A percentile compares a stretch with the other conserved stretches of the same genome.
These are phyloP conservation scores for Diaporthe vaccinii DNA, from an alignment of 2,329 filamentous ascomycete species.

Conservation along the genomic window DNA sequence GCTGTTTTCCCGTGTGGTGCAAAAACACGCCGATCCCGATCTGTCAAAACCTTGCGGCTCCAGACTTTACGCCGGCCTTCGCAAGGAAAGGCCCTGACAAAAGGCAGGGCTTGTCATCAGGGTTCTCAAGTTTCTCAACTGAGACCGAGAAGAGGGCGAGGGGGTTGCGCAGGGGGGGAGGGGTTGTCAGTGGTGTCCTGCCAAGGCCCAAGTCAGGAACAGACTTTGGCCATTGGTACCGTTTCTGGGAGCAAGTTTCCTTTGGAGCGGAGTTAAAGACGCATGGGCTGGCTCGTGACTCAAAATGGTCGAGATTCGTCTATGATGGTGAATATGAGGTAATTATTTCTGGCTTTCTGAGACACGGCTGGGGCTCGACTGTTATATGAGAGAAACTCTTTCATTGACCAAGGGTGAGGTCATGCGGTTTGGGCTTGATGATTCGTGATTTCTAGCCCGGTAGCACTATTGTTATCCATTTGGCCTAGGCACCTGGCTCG, in stretches of 20 bases:
- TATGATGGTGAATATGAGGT: conserved; percentile 40
- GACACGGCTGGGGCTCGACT: conserved; percentile 10
- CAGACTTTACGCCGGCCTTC: background rate
- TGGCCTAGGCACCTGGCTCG: conserved; percentile 22
- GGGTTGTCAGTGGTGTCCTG: conserved; percentile 2
- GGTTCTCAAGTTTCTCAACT: background rate
- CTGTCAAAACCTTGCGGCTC: conserved; percentile 34
- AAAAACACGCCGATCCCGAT: conserved; percentile 30
- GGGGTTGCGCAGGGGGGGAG: background rate
- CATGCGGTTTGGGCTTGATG: conserved; percentile 15
- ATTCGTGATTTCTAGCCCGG: conserved; percentile 36
- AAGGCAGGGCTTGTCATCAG: background rate
- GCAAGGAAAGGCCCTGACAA: conserved; percentile 34
- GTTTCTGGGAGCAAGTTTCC: conserved; percentile 1
- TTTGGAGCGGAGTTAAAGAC: conserved; percentile 7
- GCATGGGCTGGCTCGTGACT: conserved; percentile 17
- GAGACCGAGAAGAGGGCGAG: conserved; percentile 11
- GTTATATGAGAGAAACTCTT: conserved; percentile 37
- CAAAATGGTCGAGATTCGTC: conserved; percentile 25
- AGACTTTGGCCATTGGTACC: conserved; percentile 20
- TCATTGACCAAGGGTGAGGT: conserved; percentile 20
- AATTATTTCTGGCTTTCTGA: conserved; percentile 29
- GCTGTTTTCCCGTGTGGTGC: conserved; percentile 27
- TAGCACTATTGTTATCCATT: conserved; percentile 31
- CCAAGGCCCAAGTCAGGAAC: conserved; percentile 33